phyloP scores from a whole-genome alignment of 495 filamentous ascomycete genomes.

The Poronia punctata region DNA sequence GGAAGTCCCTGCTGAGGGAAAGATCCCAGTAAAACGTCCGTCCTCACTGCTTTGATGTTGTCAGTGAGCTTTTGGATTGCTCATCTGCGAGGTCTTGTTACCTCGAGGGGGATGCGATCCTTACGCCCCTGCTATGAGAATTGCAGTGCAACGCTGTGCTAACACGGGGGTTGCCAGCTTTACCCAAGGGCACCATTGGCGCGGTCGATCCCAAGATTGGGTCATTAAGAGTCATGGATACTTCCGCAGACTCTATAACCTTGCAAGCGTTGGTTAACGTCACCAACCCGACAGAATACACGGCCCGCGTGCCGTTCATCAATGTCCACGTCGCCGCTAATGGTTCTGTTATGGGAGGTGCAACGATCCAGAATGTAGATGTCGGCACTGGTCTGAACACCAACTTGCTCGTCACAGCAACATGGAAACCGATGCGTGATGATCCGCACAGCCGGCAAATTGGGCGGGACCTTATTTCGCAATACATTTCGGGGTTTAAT shows the following conservation, averaged over 20 bases:
- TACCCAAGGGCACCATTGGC: constrained; percentile 33
- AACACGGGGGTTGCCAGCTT: constrained; percentile 29
- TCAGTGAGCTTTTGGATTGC: constrained; percentile 38
- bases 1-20: constrained; percentile 76
- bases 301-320: constrained; percentile 68
- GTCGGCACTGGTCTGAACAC: constrained; percentile 65
- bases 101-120: constrained; percentile 9
- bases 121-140: constrained; percentile 12
- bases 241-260: constrained; percentile 58
- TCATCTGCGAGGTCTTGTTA: constrained; percentile 12
- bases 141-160: constrained; percentile 11
- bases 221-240: constrained; percentile 58
- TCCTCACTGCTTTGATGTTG: constrained; percentile 38
- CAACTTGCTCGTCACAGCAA: constrained; percentile 58
- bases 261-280: constrained; percentile 66
- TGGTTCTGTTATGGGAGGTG: constrained; percentile 65
- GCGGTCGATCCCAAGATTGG: constrained; percentile 55
- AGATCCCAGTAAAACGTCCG: constrained; percentile 81
- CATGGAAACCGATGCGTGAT: constrained; percentile 65
- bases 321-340: constrained; percentile 72
- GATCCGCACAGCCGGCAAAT: constrained; percentile 52
- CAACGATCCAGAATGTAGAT: constrained; percentile 51
- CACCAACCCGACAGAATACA: constrained; percentile 84
- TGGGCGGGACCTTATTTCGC: constrained; percentile 67
- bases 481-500: constrained; percentile 83